Percentiles rank a stretch among this genome's conserved stretches.
These are phyloP conservation scores for Fusarium anthophilum DNA, from an alignment of 2,329 filamentous ascomycete genomes.

Conservation along the genomic window DNA sequence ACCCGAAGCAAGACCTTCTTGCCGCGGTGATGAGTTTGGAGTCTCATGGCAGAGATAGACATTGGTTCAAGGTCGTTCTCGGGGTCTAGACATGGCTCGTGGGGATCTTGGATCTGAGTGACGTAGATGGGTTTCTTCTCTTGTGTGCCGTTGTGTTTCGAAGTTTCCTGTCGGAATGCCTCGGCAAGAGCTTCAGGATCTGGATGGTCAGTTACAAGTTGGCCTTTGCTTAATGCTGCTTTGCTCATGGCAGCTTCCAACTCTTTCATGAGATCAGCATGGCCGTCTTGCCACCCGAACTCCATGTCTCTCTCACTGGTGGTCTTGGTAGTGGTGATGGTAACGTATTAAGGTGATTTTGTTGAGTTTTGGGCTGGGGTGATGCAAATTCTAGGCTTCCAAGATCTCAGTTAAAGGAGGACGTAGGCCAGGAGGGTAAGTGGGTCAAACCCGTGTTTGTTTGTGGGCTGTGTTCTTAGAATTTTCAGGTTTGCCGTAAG, in stretches of 20 bases:
- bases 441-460: not conserved
- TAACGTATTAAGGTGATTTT: not conserved
- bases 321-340: not conserved
- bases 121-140: not conserved
- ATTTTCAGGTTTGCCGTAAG: not conserved
- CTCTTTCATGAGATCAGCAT: not conserved
- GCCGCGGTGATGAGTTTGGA: constrained; percentile 33
- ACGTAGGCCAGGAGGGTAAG: not conserved
- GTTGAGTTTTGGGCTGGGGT: not conserved
- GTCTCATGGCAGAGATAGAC: constrained; percentile 6
- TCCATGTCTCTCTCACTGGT: constrained; percentile 1
- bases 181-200: not conserved
- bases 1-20: constrained; percentile 28
- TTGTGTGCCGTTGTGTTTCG: not conserved
- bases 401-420: not conserved
- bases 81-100: not conserved
- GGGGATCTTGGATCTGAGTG: not conserved
- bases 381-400: not conserved
- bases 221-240: not conserved
- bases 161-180: not conserved
- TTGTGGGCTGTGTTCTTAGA: not conserved
- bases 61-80: not conserved
- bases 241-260: not conserved
- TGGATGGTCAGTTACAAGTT: constrained; percentile 11
- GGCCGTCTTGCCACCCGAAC: not conserved